phyloP scores from a whole-genome alignment of 805 yeast species.

The Tetrapisispora fleetii region DNA sequence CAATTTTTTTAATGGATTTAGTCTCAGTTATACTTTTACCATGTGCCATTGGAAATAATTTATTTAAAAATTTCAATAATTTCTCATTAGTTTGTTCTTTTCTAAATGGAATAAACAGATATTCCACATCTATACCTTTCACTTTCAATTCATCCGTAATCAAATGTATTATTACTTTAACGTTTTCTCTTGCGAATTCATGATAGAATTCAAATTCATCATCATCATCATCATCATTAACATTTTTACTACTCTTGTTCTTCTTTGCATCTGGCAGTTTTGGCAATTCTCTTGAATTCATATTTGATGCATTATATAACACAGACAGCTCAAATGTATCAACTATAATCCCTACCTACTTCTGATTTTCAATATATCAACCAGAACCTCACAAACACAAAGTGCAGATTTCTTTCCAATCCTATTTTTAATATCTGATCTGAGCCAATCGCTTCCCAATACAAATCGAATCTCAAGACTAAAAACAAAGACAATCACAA shows the following conservation, averaged over 20 bases:
- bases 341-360: no score
- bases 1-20: constrained; percentile 30
- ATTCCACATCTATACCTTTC: constrained; percentile 64
- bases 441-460: no score
- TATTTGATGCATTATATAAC: neutral
- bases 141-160: constrained; percentile 65
- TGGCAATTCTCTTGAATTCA: constrained; percentile 2
- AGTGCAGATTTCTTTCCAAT: no score
- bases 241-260: neutral
- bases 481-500: no score
- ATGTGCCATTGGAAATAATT: constrained; percentile 50
- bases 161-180: constrained; percentile 56
- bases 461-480: no score
- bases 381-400: no score
- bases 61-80: constrained; percentile 45
- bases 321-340: neutral
- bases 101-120: constrained; percentile 66
- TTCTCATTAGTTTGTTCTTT: constrained; percentile 56
- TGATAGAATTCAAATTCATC: constrained; percentile 31
- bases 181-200: constrained; percentile 52
- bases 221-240: constrained; percentile 12
- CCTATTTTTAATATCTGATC: no score
- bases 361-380: no score
- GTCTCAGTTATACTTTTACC: constrained; percentile 36
- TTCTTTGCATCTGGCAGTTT: neutral